Percentiles rank a stretch among this genome's conserved stretches.
These are phyloP conservation scores for Fibroporia radiculosa DNA, from an alignment of 768 basidiomycete species.

Conservation along the genomic window DNA sequence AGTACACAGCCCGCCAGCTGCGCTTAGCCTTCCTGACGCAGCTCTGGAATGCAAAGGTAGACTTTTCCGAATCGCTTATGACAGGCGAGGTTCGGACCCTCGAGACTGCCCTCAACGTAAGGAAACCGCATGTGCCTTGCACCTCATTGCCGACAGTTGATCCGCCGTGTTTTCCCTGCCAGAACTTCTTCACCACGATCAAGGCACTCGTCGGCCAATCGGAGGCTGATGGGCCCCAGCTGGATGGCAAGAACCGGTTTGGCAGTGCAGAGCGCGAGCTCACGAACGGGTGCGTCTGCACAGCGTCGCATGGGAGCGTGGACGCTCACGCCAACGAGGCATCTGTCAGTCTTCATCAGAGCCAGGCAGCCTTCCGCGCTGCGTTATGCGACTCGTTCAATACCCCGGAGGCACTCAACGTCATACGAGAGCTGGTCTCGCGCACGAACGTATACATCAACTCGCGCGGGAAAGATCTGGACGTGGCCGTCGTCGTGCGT, in stretches of 20 bases:
- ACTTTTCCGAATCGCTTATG: slow-evolving; percentile 89
- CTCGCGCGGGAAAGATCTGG: slow-evolving; percentile 46
- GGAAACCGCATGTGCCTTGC: slow-evolving; percentile 16
- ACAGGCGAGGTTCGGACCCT: slow-evolving; percentile 81
- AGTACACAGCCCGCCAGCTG: slow-evolving; percentile 79
- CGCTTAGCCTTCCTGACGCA: slow-evolving; percentile 88
- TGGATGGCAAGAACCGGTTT: slow-evolving; percentile 60
- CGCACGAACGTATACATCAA: slow-evolving; percentile 86
- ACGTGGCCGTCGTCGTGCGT: slow-evolving; percentile 56
- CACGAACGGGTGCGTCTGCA: slow-evolving; percentile 43
- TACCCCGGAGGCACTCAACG: slow-evolving; percentile 74
- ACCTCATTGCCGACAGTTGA: neutral
- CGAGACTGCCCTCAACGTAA: slow-evolving; percentile 80
- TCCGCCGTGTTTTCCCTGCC: neutral
- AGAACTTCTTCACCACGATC: slow-evolving; percentile 93
- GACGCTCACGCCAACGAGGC: neutral
- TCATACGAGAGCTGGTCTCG: slow-evolving; percentile 76
- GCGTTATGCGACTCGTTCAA: slow-evolving; percentile 98
- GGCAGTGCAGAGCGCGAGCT: slow-evolving; percentile 64
- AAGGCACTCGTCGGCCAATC: slow-evolving; percentile 71
- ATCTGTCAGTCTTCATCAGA: slow-evolving; percentile 53
- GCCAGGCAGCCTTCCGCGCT: slow-evolving; percentile 70
- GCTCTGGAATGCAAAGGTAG: slow-evolving; percentile 87
- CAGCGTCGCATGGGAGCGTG: neutral
- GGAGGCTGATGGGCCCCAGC: slow-evolving; percentile 36